These are phyloP conservation scores for Hylodesmum podocarpum DNA, from an alignment of 306 rosid species.

Conservation along the genomic window DNA sequence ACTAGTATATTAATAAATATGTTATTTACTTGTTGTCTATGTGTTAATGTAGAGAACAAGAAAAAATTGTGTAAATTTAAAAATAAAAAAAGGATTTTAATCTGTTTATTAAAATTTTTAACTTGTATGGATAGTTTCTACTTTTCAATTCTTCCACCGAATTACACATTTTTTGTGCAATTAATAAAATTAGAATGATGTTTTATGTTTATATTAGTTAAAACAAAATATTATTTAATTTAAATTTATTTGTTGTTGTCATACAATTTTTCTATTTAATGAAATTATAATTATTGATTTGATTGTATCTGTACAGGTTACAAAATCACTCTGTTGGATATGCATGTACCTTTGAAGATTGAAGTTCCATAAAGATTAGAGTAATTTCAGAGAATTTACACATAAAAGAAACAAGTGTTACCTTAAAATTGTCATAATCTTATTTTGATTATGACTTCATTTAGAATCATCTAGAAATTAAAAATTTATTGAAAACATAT, in stretches of 20 bases:
- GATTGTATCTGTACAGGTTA: not conserved
- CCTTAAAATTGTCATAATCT: not conserved
- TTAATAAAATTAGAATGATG: too few species aligned
- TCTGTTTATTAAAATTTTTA: too few species aligned
- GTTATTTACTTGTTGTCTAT: not conserved
- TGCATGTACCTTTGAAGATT: not conserved
- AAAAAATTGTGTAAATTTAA: not conserved
- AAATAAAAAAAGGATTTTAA: not conserved
- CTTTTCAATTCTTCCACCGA: too few species aligned
- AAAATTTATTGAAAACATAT: too few species aligned
- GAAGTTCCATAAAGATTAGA: not conserved
- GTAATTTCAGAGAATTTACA: not conserved
- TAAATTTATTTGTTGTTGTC: not conserved
- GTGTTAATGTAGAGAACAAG: not conserved
- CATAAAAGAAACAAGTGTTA: not conserved
- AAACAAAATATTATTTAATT: not conserved
- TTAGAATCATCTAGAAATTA: not conserved
- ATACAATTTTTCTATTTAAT: not conserved
- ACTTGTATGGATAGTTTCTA: too few species aligned
- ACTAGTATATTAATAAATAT: too few species aligned
- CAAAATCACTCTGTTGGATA: not conserved
- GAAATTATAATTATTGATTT: not conserved
- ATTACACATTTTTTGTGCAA: too few species aligned
- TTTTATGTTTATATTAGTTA: not conserved
- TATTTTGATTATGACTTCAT: not conserved